Base-by-base conservation (phyloP, 2,329 filamentous ascomycete genomes). In the Byssothecium circinans region DNA sequence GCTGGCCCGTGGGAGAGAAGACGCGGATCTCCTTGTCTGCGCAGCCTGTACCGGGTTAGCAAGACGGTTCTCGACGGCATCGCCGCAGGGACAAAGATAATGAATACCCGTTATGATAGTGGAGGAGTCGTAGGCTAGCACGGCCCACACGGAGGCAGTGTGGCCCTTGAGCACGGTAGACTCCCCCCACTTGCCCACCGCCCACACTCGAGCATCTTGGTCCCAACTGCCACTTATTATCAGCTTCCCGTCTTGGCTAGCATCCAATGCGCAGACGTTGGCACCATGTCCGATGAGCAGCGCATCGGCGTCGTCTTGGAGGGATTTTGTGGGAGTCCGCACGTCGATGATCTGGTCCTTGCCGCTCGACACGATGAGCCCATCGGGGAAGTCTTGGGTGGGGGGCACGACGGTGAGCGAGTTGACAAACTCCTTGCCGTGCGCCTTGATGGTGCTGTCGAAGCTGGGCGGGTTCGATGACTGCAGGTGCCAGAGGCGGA, bases 191-290 rank as follows among this genome's bases (percentile, higher is more conserved):
- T 87, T 91, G 33, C 83, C 82, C n/a, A 94, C 76, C 53, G 80
- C 81, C 94, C 94, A 99, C 43, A 97, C 75, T 45, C 90, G 86
- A 22, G 90, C 91, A 55, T 91, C 87, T 23, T 83, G 83, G 71
- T 99, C 94, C 94, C 94, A 99, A 61, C 91, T 89, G 25, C 92
- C 94, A 56, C 92, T 97, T 38, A 96, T 85, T 33, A 97, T 79
- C 68, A 84, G 89, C 37, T 76, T 81, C 2, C 86, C 87, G 49
- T 85, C 81, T 1, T 86, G 81, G 41, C 86, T 86, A 14, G 89
- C 85, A 62, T 95, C 89, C 36, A 99, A 74, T 8, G 91, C 81
- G 69, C 92, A 96, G 37, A 99, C 85, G 62, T 97, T 97, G 68
- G 88, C 82, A 17, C 82, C 80, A 68, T 99, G 94, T 11, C 94